Base-by-base conservation (phyloP, 2,329 filamentous ascomycete species). In the Tolypocladium album region DNA sequence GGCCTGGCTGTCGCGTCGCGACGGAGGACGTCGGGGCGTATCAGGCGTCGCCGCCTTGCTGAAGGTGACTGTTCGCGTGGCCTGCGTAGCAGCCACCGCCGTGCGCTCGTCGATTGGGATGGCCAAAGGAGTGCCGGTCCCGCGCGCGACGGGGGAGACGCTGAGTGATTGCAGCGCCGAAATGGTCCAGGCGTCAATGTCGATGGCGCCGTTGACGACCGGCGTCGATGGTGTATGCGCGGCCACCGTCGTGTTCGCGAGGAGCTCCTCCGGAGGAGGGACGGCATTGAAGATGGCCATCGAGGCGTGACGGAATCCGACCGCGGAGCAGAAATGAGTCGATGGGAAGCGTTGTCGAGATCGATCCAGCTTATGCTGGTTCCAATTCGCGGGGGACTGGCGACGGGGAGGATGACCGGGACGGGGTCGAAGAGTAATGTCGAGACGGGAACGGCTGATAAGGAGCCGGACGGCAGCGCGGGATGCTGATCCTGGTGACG, bases 91-190 rank as follows among this genome's bases (percentile, higher is more conserved):
- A 13, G 39, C 36, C n/a, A 59, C 42, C 38, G 50, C 47, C 47
- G 62, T 63, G 57, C 65, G 64, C 42, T 85, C 83, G 71, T 95
- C 89, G 58, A 96, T 83, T 2, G 90, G 87, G 65, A 96, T 94
- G 56, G 86, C 80, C 58, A 96, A 80, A 5, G 86, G 80, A 36
- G 82, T 80, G 55, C 84, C 82, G 3, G 83, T 83, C 59, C 85
- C 86, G 56, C 80, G 79, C n/a, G 81, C 79, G 34, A 78, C 68
- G 12, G 83, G 77, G 0, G 83, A 80, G 50, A 87, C 74, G 68
- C 75, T 80, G 53, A 82, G 79, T 53, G 78, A 81, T 66, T 81
- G 75, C 55, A 85, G 78, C 7, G 83, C 81, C 22, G 78, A 79
- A 58, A 82, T 75, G 17, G 86, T 86, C 88, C 88, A 90, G 40